Evolutionary conservation across 306 rosid species (phyloP), one percentile per base, ranked within the genome.

Genomic region (Datisca glomerata): DNA sequence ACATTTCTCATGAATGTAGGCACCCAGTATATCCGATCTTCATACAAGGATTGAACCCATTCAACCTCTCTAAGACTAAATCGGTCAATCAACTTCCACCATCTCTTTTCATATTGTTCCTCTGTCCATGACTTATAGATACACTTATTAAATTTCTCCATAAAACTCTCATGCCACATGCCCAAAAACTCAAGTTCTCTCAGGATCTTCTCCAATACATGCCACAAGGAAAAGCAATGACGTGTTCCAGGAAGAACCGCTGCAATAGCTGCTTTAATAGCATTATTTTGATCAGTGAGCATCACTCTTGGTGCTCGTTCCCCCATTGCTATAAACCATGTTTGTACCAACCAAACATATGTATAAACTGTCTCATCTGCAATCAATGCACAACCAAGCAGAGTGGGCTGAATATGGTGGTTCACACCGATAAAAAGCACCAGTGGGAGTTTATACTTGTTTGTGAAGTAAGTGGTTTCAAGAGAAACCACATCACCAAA

Each of bases 251-350:
- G 59, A 53, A 53, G 59, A 53, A 53, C 41, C 7, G 59, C 32
- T 45, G 24, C 27, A 27, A 53, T 39, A 18, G 24, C 59, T 28
- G 49, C 48, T 53, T 42, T 41, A 20, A 53, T 53, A 24, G 40
- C 31, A 45, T 44, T 20, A 22, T 41, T 41, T 53, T 53, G 59
- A 34, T 53, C 48, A 14, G 49, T 53, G 15, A 53, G 59, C 21
- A 53, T 29, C 29, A 53, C 59, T 24, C 21, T 41, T 27, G 59
- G 59, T 27, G 49, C 32, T 42, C 40, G 47, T 20, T 41, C 59
- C 21, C 59, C 59, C 59, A 53, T 53, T 27, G 59, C 59, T 53
- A 53, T 41, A 41, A 41, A 41, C 59, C 59, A 53, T n/a, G 59
- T 53, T 8, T 53, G 59, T 28, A 41, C 27, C 13, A 53, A 29